Percentiles rank a stretch among this genome's conserved stretches.
Conservation (phyloP, 2,329 filamentous ascomycete genomes). For the Beauveria sp. region DNA sequence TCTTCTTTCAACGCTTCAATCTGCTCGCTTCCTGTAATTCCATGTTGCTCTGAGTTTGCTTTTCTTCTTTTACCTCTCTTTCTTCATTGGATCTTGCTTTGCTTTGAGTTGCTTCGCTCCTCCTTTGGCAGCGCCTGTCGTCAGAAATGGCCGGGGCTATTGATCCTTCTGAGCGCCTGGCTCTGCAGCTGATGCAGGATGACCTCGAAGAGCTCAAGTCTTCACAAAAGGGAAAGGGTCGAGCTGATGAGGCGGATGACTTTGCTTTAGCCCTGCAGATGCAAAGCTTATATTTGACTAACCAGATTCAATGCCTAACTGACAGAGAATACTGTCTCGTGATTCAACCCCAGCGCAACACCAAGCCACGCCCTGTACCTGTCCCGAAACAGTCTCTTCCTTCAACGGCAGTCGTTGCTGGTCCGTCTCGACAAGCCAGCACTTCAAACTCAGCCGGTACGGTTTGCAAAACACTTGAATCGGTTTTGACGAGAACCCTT, state of each 20-base stretch:
- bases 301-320: background rate
- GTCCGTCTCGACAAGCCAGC: background rate
- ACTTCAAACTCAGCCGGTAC: background rate
- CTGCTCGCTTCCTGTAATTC: too few species aligned
- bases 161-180: background rate
- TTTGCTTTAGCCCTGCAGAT: background rate
- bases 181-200: background rate
- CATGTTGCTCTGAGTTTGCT: too few species aligned
- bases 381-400: background rate
- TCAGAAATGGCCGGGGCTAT: background rate
- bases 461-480: background rate
- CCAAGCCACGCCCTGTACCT: background rate
- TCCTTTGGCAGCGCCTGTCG: background rate
- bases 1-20: background rate
- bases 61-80: background rate
- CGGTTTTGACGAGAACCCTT: fast-evolving
- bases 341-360: background rate
- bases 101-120: background rate
- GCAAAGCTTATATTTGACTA: background rate
- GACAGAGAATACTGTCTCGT: background rate
- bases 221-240: background rate
- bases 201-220: background rate
- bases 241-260: background rate
- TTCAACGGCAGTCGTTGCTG: background rate
- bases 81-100: background rate